A percentile compares a stretch with the other conserved stretches of the same genome.
Conservation (phyloP, 495 filamentous ascomycete genomes). For the Endocarpon pusillum region DNA sequence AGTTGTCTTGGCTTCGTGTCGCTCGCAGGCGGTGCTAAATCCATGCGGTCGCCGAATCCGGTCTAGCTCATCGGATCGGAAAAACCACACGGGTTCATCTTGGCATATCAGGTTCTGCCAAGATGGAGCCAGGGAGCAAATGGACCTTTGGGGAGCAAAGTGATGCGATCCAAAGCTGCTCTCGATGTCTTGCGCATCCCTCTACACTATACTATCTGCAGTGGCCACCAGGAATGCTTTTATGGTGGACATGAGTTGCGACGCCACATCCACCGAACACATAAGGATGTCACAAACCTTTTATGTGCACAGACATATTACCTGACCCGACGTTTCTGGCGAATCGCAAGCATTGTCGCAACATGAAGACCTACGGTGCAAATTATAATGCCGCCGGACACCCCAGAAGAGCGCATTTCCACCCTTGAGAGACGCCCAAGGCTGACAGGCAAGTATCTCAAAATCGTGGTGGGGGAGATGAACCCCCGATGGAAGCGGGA, state of each 20-base stretch:
- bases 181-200: too few species aligned
- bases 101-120: too few species aligned
- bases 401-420: slow-evolving; percentile 77
- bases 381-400: slow-evolving; percentile 96
- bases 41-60: too few species aligned
- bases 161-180: too few species aligned
- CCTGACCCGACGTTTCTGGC: slow-evolving; percentile 42
- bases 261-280: slow-evolving; percentile 67
- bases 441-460: slow-evolving; percentile 38
- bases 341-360: slow-evolving; percentile 76
- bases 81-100: too few species aligned
- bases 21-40: too few species aligned
- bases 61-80: too few species aligned
- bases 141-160: too few species aligned
- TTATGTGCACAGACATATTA: slow-evolving; percentile 54
- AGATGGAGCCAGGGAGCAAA: too few species aligned
- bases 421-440: too few species aligned
- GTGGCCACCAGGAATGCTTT: slow-evolving; percentile 67
- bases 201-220: slow-evolving; percentile 58
- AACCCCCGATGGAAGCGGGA: slow-evolving; percentile 66
- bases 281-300: slow-evolving; percentile 62
- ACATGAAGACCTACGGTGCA: slow-evolving; percentile 64
- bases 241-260: slow-evolving; percentile 86
- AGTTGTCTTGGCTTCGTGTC: too few species aligned
- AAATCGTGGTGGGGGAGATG: slow-evolving; percentile 64